These are phyloP conservation scores for Eimeria acervulina DNA, from an alignment of 169 alveolate genomes.

Conservation along the genomic window DNA sequence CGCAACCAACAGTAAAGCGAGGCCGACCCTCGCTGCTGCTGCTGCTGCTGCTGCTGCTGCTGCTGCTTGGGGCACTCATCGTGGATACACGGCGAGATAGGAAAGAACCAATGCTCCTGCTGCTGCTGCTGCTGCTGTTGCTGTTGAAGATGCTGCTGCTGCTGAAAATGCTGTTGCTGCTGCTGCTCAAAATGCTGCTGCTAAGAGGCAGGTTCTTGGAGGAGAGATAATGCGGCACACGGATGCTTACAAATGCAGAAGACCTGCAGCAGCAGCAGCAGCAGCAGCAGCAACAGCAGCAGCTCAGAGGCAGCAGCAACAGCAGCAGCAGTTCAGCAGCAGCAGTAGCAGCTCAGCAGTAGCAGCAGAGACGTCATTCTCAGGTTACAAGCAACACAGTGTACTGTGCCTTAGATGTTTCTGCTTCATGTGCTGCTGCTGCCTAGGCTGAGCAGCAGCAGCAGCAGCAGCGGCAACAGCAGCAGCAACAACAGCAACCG, in stretches of 20 bases:
- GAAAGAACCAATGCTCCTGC: neutral
- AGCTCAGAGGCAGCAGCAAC: neutral
- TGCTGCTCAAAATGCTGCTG: neutral
- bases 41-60: conserved; percentile 43
- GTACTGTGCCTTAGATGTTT: no score
- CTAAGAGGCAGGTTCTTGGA: neutral
- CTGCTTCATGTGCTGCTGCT: no score
- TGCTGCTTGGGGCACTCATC: neutral
- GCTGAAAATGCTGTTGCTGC: no score
- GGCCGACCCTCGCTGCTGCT: neutral
- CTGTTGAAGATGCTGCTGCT: neutral
- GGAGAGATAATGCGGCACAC: neutral
- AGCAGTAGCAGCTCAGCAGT: neutral
- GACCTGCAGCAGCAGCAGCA: conserved; percentile 4
- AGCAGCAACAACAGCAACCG: neutral
- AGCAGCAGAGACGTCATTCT: neutral
- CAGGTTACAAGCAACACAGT: no score
- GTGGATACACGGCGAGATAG: neutral
- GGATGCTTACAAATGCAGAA: neutral
- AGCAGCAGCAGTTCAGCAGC: conserved; percentile 11
- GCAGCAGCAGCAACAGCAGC: no score
- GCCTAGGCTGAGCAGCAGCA: neutral
- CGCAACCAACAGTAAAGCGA: conserved; percentile 8
- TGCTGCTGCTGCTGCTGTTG: conserved; percentile 15
- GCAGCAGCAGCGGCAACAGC: neutral